Evolutionary conservation across 192 early-diverging fungal species (phyloP).

Genomic region (Linnemannia elongata): DNA sequence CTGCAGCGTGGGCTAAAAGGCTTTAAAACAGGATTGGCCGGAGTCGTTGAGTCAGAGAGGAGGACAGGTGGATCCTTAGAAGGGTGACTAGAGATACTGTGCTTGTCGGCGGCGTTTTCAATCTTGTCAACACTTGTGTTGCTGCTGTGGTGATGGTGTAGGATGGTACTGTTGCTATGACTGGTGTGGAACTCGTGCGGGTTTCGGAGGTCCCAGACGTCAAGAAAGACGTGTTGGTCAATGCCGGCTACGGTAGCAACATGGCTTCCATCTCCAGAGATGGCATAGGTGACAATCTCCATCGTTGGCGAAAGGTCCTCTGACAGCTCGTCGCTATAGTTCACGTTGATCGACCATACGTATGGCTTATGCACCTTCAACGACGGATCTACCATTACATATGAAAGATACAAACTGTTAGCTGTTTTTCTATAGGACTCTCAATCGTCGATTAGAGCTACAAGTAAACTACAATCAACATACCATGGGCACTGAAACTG

Average conservation of each 20-base stretch:
- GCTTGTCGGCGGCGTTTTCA: background rate
- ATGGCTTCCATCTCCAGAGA: background rate
- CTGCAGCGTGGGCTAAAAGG: background rate
- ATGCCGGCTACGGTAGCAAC: background rate
- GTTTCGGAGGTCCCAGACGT: background rate
- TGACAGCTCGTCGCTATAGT: background rate
- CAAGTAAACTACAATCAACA: background rate
- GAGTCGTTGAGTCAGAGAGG: background rate
- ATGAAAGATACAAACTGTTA: background rate
- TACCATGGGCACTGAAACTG: background rate
- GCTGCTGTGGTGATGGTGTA: background rate
- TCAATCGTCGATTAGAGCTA: background rate
- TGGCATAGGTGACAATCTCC: background rate
- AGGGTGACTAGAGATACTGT: background rate
- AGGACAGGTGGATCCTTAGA: background rate
- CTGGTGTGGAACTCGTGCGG: background rate
- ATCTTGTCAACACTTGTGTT: background rate
- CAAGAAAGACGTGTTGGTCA: background rate
- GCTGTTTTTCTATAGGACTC: background rate
- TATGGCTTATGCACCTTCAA: background rate
- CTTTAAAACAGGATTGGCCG: background rate
- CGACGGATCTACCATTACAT: background rate
- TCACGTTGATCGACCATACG: background rate
- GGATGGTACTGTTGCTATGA: background rate
- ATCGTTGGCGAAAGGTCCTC: background rate